Conservation (phyloP, 371 early-diverging fungal genomes). For the Mortierella polycephala region DNA sequence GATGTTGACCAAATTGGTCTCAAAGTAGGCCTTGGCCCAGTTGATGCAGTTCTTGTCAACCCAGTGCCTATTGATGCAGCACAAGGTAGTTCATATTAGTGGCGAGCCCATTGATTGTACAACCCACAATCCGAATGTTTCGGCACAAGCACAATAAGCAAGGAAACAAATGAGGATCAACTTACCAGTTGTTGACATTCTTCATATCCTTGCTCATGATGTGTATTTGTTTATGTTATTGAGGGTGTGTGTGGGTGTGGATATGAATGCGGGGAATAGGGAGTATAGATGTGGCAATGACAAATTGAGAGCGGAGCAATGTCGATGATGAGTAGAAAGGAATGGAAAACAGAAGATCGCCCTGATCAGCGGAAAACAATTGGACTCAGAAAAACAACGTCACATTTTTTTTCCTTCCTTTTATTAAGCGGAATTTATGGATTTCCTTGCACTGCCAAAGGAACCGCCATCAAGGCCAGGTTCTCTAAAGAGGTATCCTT, state of each 20-base stretch:
- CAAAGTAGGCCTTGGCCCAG: slow-evolving; percentile 88
- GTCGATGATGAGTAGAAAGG: slow-evolving; percentile 20
- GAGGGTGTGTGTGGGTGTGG: slow-evolving; percentile 12
- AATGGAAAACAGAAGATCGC: slow-evolving; percentile 31
- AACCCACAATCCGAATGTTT: too few relatives aligned
- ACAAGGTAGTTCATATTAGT: background rate
- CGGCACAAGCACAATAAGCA: too few relatives aligned
- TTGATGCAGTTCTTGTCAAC: slow-evolving; percentile 90
- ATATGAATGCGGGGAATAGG: background rate
- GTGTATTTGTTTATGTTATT: too few relatives aligned
- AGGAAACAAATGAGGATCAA: background rate
- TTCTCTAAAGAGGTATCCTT: slow-evolving; percentile 76
- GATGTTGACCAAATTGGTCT: slow-evolving; percentile 59
- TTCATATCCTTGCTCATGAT: slow-evolving; percentile 64
- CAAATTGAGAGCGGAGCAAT: slow-evolving; percentile 3
- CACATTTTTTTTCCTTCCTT: too few relatives aligned
- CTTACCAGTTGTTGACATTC: slow-evolving; percentile 84
- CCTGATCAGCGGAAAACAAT: background rate
- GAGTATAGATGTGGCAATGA: slow-evolving; percentile 3
- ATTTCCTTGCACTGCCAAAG: too few relatives aligned
- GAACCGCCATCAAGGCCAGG: slow-evolving; percentile 73
- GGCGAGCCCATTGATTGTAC: background rate
- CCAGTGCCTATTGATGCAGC: slow-evolving; percentile 70
- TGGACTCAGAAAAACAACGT: too few relatives aligned
- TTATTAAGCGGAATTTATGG: too few relatives aligned